A percentile compares a stretch with the other conserved stretches of the same genome.
phyloP scores from a whole-genome alignment of 768 basidiomycete genomes.

The Termitomyces eurrhizus region DNA sequence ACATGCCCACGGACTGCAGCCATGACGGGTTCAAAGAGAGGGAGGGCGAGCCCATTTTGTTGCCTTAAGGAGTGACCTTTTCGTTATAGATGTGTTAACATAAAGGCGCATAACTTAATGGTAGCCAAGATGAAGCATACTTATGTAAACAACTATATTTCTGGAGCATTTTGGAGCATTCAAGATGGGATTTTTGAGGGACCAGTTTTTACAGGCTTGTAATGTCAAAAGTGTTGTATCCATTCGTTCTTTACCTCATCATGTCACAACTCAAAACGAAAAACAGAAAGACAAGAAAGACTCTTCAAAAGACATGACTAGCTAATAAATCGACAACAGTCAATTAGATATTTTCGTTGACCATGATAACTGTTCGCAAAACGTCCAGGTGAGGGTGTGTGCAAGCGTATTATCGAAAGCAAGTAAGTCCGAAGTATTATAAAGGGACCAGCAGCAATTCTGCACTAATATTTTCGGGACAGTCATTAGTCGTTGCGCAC shows the following conservation, averaged over 20 bases:
- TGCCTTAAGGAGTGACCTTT: background rate
- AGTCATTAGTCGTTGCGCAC: background rate
- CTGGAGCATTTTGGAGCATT: no score
- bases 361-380: background rate
- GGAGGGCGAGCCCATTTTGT: constrained; percentile 10
- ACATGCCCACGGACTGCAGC: constrained; percentile 39
- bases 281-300: background rate
- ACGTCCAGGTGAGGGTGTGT: background rate
- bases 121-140: background rate
- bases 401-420: background rate
- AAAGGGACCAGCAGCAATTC: background rate
- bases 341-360: background rate
- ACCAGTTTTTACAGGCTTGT: background rate
- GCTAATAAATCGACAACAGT: background rate
- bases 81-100: background rate
- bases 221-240: background rate
- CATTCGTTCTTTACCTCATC: background rate
- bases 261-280: background rate
- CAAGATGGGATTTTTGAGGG: background rate
- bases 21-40: constrained; percentile 35
- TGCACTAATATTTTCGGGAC: background rate
- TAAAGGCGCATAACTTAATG: background rate
- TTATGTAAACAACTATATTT: constrained; percentile 5
- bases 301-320: background rate
- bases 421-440: background rate